Base-by-base conservation (phyloP, 2,329 filamentous ascomycete genomes). In the Ophiostoma triangulosporum region DNA sequence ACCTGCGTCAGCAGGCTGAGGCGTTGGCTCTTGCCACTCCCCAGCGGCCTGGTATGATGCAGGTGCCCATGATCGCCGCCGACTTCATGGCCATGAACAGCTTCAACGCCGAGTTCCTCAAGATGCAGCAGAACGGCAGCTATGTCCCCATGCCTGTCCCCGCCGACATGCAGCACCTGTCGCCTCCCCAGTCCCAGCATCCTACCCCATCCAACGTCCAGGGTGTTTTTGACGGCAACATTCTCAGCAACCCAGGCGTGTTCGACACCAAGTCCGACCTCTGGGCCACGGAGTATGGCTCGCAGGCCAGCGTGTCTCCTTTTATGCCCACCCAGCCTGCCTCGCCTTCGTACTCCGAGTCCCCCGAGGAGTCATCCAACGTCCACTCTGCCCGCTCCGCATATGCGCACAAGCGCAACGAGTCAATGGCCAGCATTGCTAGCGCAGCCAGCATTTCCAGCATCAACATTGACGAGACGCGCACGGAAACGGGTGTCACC, bases 401-500 rank as follows among this genome's bases (percentile, higher is more conserved):
- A 0, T 60, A 69, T 3, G 63, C 69, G 1, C 77, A 80, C 58
- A 72, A 77, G 26, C 73, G 79, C 49, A 80, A 77, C 31, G 77
- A 82, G 59, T 83, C 80, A 0, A 63, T 79, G 24, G 77, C 76
- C 12, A 80, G 76, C 60, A 71, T 77, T 26, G 73, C 70, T 6
- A 56, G 54, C 29, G 77, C 76, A 1, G 76, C 77, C 17, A 80
- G 76, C 64, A 80, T 80, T 54, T 73, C 76, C 11, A 75, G 73
- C 62, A 78, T 82, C 67, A 80, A 81, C 62, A 78, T 83, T 35
- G 80, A 83, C 57, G 78, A 81, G 62, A 76, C 78, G 26, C 79
- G 79, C 63, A 82, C 76, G 53, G 83, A 89, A 59, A 96, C 91
- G 1, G 91, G 91, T 26, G 84, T 97, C 54, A 90, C 86, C 1